Evolutionary conservation across 164 flowering plant species (phyloP), one percentile per base, ranked within the genome.

Genomic region (Euptelea pleiosperma): DNA sequence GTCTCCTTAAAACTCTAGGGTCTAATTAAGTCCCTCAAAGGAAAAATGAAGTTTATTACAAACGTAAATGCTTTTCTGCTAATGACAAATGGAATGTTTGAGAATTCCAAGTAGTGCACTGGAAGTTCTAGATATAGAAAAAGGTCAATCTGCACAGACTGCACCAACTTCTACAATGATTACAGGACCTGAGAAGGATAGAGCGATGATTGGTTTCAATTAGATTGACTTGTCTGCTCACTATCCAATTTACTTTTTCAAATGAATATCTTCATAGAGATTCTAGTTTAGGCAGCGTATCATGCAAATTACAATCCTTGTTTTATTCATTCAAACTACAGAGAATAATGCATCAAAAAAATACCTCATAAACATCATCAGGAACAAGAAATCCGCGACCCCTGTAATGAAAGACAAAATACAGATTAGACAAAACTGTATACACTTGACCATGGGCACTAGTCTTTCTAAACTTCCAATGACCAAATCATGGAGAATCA

Each of bases 291-390:
- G 8, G 14, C 25, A 52, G 34, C 39, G 16, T 9, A 41, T 34
- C 15, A 16, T 25, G 54, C 41, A 51, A 60, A 25, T 4, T 35
- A 31, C n/a, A 34, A 30, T 4, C 25, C 28, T 29, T 48, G 14
- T 29, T 34, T 10, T 39, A 39, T 45, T 30, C 28, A 44, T 37
- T 21, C 8, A 37, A 44, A 44, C 18, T 26, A 37, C 2, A 24
- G 34, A 34, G 12, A 28, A 21, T 11, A 44, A 3, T n/a, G 16
- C 19, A 55, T 33, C 26, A 25, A 29, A 29, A 44, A 26, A 25
- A 3, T 77, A 85, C 96, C 87, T 83, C 76, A 69, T 74, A 78
- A 30, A 81, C 91, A 69, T 85, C 86, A 63, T 83, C 85, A 37
- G 75, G 78, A 55, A 67, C 74, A 75, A 85, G 83, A 73, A 48